phyloP scores from a whole-genome alignment of 805 yeast genomes.

The Yamadazyma phyllophila region DNA sequence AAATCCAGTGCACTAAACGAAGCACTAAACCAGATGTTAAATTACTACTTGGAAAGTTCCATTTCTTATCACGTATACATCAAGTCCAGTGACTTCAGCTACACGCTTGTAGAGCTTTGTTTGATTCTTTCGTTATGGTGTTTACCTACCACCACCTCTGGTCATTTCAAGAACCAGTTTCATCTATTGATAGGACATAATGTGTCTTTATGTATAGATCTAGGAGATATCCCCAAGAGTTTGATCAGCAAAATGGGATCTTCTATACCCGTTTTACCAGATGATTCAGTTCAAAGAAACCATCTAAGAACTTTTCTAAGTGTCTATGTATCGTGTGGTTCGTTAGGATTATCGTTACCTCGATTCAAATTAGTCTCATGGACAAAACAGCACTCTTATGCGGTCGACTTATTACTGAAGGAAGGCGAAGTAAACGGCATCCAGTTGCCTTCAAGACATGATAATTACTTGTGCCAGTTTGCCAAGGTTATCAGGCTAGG shows the following conservation, averaged over 20 bases:
- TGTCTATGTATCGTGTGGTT: slow-evolving; percentile 51
- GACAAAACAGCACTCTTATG: slow-evolving; percentile 44
- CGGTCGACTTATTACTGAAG: slow-evolving; percentile 16
- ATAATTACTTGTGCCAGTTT: slow-evolving; percentile 44
- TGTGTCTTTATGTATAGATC: slow-evolving; percentile 48
- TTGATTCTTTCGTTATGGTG: slow-evolving; percentile 51
- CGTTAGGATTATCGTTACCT: slow-evolving; percentile 49
- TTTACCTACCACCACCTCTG: slow-evolving; percentile 50
- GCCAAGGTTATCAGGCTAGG: slow-evolving; percentile 47
- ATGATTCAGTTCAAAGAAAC: slow-evolving; percentile 23
- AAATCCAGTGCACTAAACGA: slow-evolving; percentile 20
- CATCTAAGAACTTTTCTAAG: slow-evolving; percentile 43
- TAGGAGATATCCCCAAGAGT: slow-evolving; percentile 33
- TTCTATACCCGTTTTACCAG: slow-evolving; percentile 20
- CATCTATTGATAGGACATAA: slow-evolving; percentile 44
- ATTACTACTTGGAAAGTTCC: slow-evolving; percentile 45
- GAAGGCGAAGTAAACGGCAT: slow-evolving; percentile 17
- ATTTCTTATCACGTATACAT: slow-evolving; percentile 44
- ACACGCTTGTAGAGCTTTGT: slow-evolving; percentile 41
- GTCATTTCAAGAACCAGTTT: slow-evolving; percentile 53
- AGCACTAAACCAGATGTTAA: slow-evolving; percentile 39
- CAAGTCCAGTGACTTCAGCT: slow-evolving; percentile 42
- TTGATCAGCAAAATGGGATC: background rate
- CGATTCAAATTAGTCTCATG: slow-evolving; percentile 50
- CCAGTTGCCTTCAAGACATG: slow-evolving; percentile 25